Conservation (phyloP, 2,329 filamentous ascomycete genomes). For the Beauveria varroae region DNA sequence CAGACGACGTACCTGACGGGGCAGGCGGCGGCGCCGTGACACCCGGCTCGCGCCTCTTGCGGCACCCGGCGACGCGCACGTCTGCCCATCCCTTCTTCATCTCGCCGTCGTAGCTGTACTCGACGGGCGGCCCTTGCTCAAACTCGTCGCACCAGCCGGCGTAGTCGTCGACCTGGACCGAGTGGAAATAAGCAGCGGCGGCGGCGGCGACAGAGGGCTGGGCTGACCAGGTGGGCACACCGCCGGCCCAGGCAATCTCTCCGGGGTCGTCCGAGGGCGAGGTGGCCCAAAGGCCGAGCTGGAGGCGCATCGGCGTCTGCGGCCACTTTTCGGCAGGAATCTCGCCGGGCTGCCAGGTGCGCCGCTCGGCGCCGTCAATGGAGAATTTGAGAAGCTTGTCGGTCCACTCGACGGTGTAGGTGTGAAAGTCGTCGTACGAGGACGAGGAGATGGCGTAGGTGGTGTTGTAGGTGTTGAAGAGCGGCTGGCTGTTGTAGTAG, state of each 20-base stretch:
- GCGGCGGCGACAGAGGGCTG: conserved; percentile 18
- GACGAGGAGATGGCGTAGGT: conserved; percentile 37
- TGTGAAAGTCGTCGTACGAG: conserved; percentile 42
- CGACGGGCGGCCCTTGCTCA: conserved; percentile 12
- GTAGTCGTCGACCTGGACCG: conserved; percentile 24
- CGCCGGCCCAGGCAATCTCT: conserved; percentile 62
- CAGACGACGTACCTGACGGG: conserved; percentile 4
- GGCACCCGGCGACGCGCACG: conserved; percentile 22
- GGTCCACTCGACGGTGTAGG: conserved; percentile 63
- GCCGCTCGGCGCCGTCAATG: conserved; percentile 39
- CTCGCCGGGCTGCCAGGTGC: conserved; percentile 31
- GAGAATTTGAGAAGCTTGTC: conserved; percentile 49
- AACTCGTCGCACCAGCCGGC: conserved; percentile 20
- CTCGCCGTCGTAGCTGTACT: conserved; percentile 23
- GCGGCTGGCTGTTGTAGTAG: conserved; percentile 58
- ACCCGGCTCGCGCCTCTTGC: conserved; percentile 15
- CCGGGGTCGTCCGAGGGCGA: conserved; percentile 45
- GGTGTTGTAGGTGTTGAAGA: conserved; percentile 43
- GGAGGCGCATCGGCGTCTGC: conserved; percentile 62
- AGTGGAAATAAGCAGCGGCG: conserved; percentile 16
- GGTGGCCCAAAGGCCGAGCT: conserved; percentile 51
- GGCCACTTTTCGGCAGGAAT: conserved; percentile 48
- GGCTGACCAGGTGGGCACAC: conserved; percentile 29
- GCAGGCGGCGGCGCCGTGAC: not conserved
- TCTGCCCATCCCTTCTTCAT: conserved; percentile 21